These are phyloP conservation scores for Candida sp. DNA, from an alignment of 1,139 yeast genomes.

Conservation along the genomic window DNA sequence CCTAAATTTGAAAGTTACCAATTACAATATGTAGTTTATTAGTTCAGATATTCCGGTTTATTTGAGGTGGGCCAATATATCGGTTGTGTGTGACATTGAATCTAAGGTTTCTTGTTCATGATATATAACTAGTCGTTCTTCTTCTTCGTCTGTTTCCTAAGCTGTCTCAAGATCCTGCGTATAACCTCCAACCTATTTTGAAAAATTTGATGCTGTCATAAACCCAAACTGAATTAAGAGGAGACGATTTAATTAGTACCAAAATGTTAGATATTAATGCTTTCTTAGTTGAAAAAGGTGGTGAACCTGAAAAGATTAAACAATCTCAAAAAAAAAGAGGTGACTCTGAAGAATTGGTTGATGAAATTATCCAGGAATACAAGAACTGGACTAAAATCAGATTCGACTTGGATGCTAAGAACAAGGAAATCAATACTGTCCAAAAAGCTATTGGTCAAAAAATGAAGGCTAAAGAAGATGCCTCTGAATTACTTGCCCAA, in stretches of 20 bases:
- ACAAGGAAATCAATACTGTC: conserved; percentile 80
- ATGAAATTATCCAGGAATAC: conserved; percentile 88
- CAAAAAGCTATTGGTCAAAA: conserved; percentile 93
- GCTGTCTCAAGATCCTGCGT: too few relatives aligned
- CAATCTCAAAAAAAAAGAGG: conserved; percentile 94
- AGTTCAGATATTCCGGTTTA: too few relatives aligned
- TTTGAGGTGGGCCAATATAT: too few relatives aligned
- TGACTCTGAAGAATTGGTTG: conserved; percentile 90
- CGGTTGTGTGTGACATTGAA: too few relatives aligned
- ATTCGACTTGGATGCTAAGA: conserved; percentile 86
- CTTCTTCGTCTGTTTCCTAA: too few relatives aligned
- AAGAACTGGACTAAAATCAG: conserved; percentile 91
- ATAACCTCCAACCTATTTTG: too few relatives aligned
- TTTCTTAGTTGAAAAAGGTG: conserved; percentile 95
- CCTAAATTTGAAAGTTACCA: too few relatives aligned
- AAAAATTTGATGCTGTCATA: background rate
- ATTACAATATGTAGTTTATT: too few relatives aligned
- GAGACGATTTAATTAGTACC: too few relatives aligned
- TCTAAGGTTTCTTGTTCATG: too few relatives aligned
- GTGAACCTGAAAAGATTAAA: conserved; percentile 85
- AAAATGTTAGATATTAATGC: conserved; percentile 86
- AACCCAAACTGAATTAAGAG: too few relatives aligned
- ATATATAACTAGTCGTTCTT: too few relatives aligned
- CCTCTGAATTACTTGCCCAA: conserved; percentile 73
- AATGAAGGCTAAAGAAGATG: conserved; percentile 94